Percentiles rank a stretch among this genome's conserved stretches.
These are phyloP conservation scores for Herpomyces periplanetae DNA, from an alignment of 2,329 filamentous ascomycete species.

Conservation along the genomic window DNA sequence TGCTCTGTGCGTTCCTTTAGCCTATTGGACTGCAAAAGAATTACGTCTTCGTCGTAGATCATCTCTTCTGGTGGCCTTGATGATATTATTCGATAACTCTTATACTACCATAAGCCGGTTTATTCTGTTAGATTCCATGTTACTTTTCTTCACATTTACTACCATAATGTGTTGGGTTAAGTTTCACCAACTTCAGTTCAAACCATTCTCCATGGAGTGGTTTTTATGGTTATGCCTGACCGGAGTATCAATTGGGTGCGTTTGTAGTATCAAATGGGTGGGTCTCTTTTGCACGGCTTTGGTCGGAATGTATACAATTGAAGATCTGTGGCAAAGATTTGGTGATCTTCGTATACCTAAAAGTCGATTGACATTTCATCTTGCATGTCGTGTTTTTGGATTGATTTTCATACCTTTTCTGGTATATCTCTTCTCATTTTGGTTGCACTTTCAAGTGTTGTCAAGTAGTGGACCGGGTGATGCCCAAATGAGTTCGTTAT, in stretches of 20 bases:
- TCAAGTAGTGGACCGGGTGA: slow-evolving; percentile 80
- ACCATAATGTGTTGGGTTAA: slow-evolving; percentile 90
- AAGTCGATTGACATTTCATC: slow-evolving; percentile 19
- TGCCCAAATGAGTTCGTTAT: slow-evolving; percentile 98
- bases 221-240: slow-evolving; percentile 76
- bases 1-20: slow-evolving; percentile 58
- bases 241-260: slow-evolving; percentile 77
- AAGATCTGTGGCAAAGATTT: slow-evolving; percentile 95
- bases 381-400: slow-evolving; percentile 39
- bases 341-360: slow-evolving; percentile 68
- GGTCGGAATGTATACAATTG: slow-evolving; percentile 71
- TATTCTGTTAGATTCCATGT: slow-evolving; percentile 91
- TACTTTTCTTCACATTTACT: slow-evolving; percentile 90
- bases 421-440: slow-evolving; percentile 87
- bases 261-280: slow-evolving; percentile 94
- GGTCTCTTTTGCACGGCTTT: slow-evolving; percentile 80
- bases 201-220: slow-evolving; percentile 68
- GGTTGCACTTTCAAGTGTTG: slow-evolving; percentile 64
- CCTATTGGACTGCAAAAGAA: slow-evolving; percentile 77
- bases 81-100: slow-evolving; percentile 95
- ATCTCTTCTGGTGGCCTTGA: slow-evolving; percentile 76
- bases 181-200: slow-evolving; percentile 54
- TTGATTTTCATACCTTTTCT: slow-evolving; percentile 57
- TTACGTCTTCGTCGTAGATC: slow-evolving; percentile 48
- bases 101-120: slow-evolving; percentile 97